Evolutionary conservation across 345 rosid species (phyloP), one percentile per base, ranked within the genome.

Genomic region (Capsella bursapastoris): DNA sequence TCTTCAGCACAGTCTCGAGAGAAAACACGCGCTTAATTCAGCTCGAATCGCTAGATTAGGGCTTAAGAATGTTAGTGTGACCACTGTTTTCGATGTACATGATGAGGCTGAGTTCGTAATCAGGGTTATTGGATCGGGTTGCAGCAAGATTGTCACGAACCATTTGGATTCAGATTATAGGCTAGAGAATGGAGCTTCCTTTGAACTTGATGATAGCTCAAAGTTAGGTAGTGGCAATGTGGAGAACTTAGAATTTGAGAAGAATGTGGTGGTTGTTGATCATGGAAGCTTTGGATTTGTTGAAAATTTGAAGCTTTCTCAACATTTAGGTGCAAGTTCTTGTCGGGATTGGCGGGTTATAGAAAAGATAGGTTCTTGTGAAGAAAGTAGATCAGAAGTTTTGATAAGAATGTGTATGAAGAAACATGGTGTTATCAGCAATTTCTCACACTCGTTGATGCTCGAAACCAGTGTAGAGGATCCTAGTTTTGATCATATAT

Each of bases 1-100:
- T 18, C 97, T 93, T 56, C 97, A 93, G 67, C 94, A 93, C 64
- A 84, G 85, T 57, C 82, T 84, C 65, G 97, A 93, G 82, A 82
- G 65, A 16, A 91, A 86, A 11, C 94, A 93, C 78, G 92, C 91
- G 0, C 89, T 93, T 69, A 93, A 93, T 79, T 88, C 94, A 48
- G 68, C 90, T 47, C 81, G 91, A 44, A 89, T 93, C 63, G 92
- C 88, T 35, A 93, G 67, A 67, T 62, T 89, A 52, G 98, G 97
- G 57, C 86, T 93, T 78, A 80, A 66, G 71, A 88, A 91, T 70
- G 81, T 90, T 45, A 63, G 55, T 59, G 72, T 88, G 3, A 78
- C 78, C 27, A 78, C 86, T 5, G 94, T 89, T 73, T 84, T 78
- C 50, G 96, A 91, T 57, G 90, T 88, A 28, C 83, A 84, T 61